phyloP scores from a whole-genome alignment of 1,284 basidiomycete species.

The Cerioporus squamosus region DNA sequence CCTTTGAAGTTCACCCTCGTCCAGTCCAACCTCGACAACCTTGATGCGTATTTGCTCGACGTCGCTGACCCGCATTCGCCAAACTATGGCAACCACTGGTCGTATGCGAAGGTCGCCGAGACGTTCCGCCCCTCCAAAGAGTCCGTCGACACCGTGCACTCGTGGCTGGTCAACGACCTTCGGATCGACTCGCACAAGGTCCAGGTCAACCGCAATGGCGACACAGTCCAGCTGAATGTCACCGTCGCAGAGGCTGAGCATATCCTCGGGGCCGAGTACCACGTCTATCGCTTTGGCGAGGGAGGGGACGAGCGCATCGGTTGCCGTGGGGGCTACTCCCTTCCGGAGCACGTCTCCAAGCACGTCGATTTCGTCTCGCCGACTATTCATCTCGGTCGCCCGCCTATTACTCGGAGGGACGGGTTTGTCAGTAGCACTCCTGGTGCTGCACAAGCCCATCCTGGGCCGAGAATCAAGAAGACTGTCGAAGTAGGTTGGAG shows the following conservation, averaged over 20 bases:
- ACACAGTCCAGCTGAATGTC: constrained; percentile 47
- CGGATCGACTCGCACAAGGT: constrained; percentile 39
- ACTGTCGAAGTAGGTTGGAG: not conserved
- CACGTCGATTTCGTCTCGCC: constrained; percentile 31
- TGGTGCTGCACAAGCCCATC: not conserved
- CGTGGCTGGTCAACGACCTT: constrained; percentile 18
- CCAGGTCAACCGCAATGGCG: constrained; percentile 35
- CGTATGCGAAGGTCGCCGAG: constrained; percentile 36
- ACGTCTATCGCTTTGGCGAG: constrained; percentile 43
- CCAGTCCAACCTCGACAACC: constrained; percentile 45
- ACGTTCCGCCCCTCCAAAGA: constrained; percentile 48
- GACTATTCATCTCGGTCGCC: constrained; percentile 24
- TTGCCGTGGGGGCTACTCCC: constrained; percentile 26
- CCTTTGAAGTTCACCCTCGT: constrained; percentile 38
- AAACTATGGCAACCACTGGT: constrained; percentile 49
- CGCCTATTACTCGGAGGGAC: not conserved
- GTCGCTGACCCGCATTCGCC: constrained; percentile 48
- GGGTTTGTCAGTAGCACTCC: not conserved
- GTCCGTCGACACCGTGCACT: constrained; percentile 41
- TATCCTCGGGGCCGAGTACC: constrained; percentile 48
- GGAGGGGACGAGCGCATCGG: constrained; percentile 38
- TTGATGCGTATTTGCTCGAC: constrained; percentile 46
- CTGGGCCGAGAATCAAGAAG: not conserved
- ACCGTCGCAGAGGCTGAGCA: constrained; percentile 48
- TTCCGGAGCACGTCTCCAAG: constrained; percentile 27